Evolutionary conservation across 2,329 filamentous ascomycete species (phyloP), one percentile per base, ranked within the genome.

Genomic region (Sporothrix mexicana): DNA sequence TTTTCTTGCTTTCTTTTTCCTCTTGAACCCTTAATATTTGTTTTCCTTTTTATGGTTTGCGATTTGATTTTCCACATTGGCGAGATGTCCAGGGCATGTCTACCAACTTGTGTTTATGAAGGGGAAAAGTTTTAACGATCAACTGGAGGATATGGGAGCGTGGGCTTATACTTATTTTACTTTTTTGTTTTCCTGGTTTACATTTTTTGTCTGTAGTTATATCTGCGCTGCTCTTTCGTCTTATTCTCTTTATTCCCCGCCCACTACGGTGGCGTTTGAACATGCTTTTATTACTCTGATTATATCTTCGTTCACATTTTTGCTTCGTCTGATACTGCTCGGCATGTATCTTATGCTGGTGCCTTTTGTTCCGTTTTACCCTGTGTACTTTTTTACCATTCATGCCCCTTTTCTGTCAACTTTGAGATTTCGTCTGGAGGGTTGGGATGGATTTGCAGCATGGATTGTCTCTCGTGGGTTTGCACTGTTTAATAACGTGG

Each of bases 61-160:
- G 30, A 36, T 62, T 9, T 57, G 53, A n/a, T 55, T 61, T 69
- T 5, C 13, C 8, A 10, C 9, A 45, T 41, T 55, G 30, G 66
- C 66, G 66, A 41, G 36, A 3, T 61, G 64, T 72, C 55, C 43
- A 72, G 43, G 59, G 43, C 55, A 72, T 67, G 70, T 30, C 59
- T 20, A 59, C 70, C 49, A 68, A 55, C 30, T 49, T 72, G 51
- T 17, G 17, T 67, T 25, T 68, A 23, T 9, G 51, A 47, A 49
- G 47, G 36, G 59, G 57, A 51, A 61, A 68, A 49, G 30, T 13
- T 67, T 67, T 68, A 41, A 68, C 49, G 70, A 59, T 59, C 47
- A 30, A 47, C 45, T 47, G 53, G 49, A 15, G 23, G 7, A 49
- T 69, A 59, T 53, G 53, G 41, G 53, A 72, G 43, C 30, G 64